These are phyloP conservation scores for Xylariaceae sp. DNA, from an alignment of 2,329 filamentous ascomycete genomes.

Conservation along the genomic window DNA sequence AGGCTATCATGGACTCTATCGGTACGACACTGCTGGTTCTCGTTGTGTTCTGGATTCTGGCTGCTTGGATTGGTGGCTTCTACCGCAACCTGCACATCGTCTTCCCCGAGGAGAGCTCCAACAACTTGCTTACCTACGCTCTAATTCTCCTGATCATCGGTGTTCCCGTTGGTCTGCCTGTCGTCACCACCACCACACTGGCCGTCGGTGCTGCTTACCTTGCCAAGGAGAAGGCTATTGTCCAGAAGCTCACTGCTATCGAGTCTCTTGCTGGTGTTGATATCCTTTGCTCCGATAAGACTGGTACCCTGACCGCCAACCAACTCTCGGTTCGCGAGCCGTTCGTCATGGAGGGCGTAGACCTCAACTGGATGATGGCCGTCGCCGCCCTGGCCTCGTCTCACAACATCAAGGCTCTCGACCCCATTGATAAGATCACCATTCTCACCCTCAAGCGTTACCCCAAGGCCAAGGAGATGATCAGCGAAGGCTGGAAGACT, in stretches of 20 bases:
- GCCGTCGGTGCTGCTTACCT: constrained; percentile 71
- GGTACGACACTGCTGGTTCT: constrained; percentile 66
- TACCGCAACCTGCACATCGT: constrained; percentile 64
- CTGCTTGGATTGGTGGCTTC: constrained; percentile 70
- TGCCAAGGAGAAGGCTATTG: constrained; percentile 68
- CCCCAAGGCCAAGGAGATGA: constrained; percentile 69
- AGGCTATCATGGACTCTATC: constrained; percentile 75
- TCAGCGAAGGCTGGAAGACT: constrained; percentile 69
- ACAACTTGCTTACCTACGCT: constrained; percentile 59
- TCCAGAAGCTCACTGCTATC: constrained; percentile 70
- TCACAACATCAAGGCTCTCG: constrained; percentile 71
- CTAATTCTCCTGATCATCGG: constrained; percentile 66
- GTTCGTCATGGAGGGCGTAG: constrained; percentile 67
- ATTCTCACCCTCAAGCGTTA: constrained; percentile 68
- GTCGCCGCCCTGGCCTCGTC: constrained; percentile 67
- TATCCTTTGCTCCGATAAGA: constrained; percentile 73
- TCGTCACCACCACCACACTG: constrained; percentile 68
- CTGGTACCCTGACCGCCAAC: constrained; percentile 66
- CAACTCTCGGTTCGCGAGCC: constrained; percentile 69
- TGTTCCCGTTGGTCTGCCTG: constrained; percentile 70
- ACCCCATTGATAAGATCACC: constrained; percentile 72
- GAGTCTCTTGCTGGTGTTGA: constrained; percentile 70
- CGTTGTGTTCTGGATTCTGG: constrained; percentile 68
- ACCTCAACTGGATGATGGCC: constrained; percentile 77
- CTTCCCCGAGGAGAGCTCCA: constrained; percentile 49